Conservation (phyloP, 352 stramenopile genomes). For the Aphanomyces invadans region DNA sequence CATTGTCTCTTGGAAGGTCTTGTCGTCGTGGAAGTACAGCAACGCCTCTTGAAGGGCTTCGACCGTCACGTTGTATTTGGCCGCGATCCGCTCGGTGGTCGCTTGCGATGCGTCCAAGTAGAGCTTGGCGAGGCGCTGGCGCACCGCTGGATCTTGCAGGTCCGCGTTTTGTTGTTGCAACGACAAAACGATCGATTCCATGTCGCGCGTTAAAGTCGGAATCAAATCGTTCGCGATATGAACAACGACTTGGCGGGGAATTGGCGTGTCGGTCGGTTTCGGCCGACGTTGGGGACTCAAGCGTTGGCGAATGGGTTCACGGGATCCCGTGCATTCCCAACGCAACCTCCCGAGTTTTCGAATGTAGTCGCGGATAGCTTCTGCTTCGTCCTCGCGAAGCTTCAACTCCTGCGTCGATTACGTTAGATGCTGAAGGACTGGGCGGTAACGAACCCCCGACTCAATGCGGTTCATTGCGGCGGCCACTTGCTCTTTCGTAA, state of each 20-base stretch:
- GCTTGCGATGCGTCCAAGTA: slow-evolving; percentile 62
- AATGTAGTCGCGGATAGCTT: slow-evolving; percentile 65
- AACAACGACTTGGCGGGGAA: slow-evolving; percentile 48
- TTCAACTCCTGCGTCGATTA: slow-evolving; percentile 11
- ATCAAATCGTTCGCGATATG: slow-evolving; percentile 67
- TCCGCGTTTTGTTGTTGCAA: slow-evolving; percentile 33
- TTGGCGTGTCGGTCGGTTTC: slow-evolving; percentile 24
- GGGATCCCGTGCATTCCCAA: slow-evolving; percentile 74
- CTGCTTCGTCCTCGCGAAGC: slow-evolving; percentile 53
- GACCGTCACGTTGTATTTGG: slow-evolving; percentile 46
- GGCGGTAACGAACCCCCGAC: slow-evolving; percentile 30
- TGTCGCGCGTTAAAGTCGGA: slow-evolving; percentile 56
- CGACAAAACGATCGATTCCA: slow-evolving; percentile 47
- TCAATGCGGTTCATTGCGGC: slow-evolving; percentile 59
- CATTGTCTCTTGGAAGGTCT: slow-evolving; percentile 37
- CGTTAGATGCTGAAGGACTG: not conserved
- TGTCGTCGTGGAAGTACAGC: slow-evolving; percentile 72
- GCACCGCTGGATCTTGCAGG: slow-evolving; percentile 36
- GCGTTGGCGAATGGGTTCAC: slow-evolving; percentile 47
- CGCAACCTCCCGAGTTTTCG: slow-evolving; percentile 56
- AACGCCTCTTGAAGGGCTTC: slow-evolving; percentile 62
- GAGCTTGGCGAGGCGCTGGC: slow-evolving; percentile 44
- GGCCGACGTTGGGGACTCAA: slow-evolving; percentile 23
- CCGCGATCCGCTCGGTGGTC: slow-evolving; percentile 48
- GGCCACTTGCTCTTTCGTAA: slow-evolving; percentile 67